These are phyloP conservation scores for Hyaloscypha hepaticicola DNA, from an alignment of 495 filamentous ascomycete genomes.

Conservation along the genomic window DNA sequence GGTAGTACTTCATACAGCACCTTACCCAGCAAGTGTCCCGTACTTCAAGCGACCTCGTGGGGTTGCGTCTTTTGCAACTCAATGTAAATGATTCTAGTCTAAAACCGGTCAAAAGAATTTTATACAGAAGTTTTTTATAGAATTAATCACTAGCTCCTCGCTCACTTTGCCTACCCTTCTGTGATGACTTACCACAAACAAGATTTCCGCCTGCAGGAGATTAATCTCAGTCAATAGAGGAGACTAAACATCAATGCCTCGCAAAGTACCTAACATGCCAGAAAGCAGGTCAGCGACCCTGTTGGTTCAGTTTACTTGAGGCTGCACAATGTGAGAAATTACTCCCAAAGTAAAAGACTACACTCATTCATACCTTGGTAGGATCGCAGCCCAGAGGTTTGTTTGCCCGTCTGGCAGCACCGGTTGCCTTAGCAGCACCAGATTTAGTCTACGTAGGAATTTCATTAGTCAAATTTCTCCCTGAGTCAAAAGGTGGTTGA, in stretches of 20 bases:
- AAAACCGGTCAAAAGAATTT: background rate
- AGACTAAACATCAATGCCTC: background rate
- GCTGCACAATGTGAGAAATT: background rate
- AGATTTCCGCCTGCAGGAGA: background rate
- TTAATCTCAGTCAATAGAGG: too few relatives aligned
- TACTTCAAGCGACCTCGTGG: background rate
- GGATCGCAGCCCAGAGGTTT: conserved; percentile 12
- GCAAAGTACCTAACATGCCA: background rate
- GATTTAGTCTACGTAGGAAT: background rate
- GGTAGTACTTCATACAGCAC: background rate
- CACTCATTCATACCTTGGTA: conserved; percentile 2
- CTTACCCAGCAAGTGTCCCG: background rate
- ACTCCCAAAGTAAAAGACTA: background rate
- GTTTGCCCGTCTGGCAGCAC: background rate
- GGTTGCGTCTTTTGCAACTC: background rate
- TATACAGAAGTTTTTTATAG: background rate
- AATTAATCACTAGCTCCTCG: background rate
- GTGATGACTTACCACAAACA: background rate
- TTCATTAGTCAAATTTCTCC: background rate
- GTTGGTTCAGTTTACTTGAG: background rate
- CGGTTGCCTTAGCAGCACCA: conserved; percentile 1
- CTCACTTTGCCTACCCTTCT: background rate
- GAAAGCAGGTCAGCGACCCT: background rate
- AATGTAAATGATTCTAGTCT: background rate
- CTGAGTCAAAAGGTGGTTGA: background rate